Conservation (phyloP, 106 monocot species). For the Apostasia ramifera region DNA sequence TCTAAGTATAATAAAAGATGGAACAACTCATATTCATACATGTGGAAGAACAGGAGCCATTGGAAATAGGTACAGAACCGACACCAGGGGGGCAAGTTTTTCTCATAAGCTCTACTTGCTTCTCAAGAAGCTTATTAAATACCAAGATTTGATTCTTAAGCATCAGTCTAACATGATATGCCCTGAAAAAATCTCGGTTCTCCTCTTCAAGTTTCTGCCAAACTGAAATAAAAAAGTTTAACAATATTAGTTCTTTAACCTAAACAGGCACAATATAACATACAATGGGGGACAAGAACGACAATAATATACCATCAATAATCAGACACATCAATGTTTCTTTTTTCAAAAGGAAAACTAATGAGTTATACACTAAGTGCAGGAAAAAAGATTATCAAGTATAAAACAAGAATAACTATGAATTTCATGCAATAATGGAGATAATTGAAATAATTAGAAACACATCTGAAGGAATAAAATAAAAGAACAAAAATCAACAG, state of each 20-base stretch:
- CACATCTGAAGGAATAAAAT: too few relatives aligned
- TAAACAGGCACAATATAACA: too few relatives aligned
- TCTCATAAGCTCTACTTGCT: slow-evolving; percentile 79
- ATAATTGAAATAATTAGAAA: too few relatives aligned
- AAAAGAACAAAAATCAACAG: too few relatives aligned
- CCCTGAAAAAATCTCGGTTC: slow-evolving; percentile 90
- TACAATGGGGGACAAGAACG: too few relatives aligned
- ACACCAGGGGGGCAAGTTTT: slow-evolving; percentile 37
- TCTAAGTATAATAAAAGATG: not conserved
- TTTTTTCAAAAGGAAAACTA: too few relatives aligned
- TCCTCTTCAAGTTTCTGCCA: slow-evolving; percentile 98
- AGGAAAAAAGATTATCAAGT: too few relatives aligned
- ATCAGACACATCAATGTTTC: too few relatives aligned
- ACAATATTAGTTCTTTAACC: not conserved
- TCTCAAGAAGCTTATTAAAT: slow-evolving; percentile 79
- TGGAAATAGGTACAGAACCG: slow-evolving; percentile 37
- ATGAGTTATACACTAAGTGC: too few relatives aligned
- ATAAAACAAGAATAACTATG: too few relatives aligned
- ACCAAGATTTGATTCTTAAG: slow-evolving; percentile 80
- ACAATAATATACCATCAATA: too few relatives aligned
- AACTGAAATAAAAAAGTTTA: slow-evolving; percentile 33
- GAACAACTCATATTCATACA: slow-evolving; percentile 42
- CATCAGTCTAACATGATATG: slow-evolving; percentile 82
- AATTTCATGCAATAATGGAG: too few relatives aligned
- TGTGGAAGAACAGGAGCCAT: slow-evolving; percentile 49